Base-by-base conservation (phyloP, 75 land plant species). In the Pinus tabuliformis region DNA sequence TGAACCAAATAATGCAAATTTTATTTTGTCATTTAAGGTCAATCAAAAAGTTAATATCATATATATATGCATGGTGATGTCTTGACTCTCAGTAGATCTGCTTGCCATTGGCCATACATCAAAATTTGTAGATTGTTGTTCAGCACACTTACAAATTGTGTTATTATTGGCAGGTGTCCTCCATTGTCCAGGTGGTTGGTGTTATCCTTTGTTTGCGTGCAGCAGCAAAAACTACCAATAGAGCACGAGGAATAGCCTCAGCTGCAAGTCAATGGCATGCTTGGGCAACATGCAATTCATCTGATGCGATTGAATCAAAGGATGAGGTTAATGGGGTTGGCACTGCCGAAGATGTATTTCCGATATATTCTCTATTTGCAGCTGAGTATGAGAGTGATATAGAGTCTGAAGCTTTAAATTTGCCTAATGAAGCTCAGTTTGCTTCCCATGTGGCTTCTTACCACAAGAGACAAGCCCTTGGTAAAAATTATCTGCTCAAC, bases 191-290 rank as follows among this genome's bases (percentile, higher is more conserved):
- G 58, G 72, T 93, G 22, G 89, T 87, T 59, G 95, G 95, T 28
- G 89, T 93, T 77, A 70, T 93, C 52, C 58, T 93, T 24, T 91
- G 95, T 75, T 30, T 93, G 57, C 21, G 87, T 56, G 95, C 92
- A 56, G 93, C 93, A 4, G 91, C 95, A 66, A 89, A 82, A 72
- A 94, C 95, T 62, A 92, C 99, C 21, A 98, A 95, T 59, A 92
- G 91, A 78, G 98, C 99, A 6, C 98, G 94, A 77, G 76, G 89
- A 54, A 84, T 97, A 71, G 86, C 86, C 24, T 81, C 93, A 12
- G 49, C 94, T 39, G 99, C 89, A 39, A 90, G 89, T 77, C 82
- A 82, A 72, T 95, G 99, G 98, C 99, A 97, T 82, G 97, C 98
- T 54, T 45, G 88, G 3, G 81, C 81, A 72, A 91, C 98, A 5